Percentiles rank a stretch among this genome's conserved stretches.
phyloP scores from a whole-genome alignment of 345 rosid species.

The Abelmoschus esculentus region DNA sequence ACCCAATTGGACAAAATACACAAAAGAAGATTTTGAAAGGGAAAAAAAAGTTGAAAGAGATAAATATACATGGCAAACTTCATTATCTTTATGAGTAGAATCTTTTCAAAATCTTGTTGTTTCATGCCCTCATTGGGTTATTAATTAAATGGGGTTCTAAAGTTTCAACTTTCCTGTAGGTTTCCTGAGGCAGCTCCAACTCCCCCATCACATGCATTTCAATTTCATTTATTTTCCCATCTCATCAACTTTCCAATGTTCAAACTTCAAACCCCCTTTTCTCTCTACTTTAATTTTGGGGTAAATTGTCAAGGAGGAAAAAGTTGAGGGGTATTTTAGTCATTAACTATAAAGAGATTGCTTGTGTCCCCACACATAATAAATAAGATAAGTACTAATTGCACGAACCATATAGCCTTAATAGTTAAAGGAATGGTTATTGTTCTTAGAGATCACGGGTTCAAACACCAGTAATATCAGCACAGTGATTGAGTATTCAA shows the following conservation, averaged over 20 bases:
- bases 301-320: neutral
- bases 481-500: too few relatives aligned
- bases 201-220: constrained; percentile 16
- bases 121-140: too few relatives aligned
- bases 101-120: constrained; percentile 12
- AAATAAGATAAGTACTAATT: neutral
- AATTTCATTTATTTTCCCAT: neutral
- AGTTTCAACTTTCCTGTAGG: constrained; percentile 18
- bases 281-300: neutral
- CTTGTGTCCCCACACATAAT: neutral
- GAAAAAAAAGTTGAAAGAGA: neutral
- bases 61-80: neutral
- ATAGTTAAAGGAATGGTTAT: too few relatives aligned
- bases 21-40: neutral
- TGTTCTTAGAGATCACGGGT: too few relatives aligned
- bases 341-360: neutral
- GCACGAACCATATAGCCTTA: too few relatives aligned
- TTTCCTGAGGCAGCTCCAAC: constrained; percentile 12
- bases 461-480: too few relatives aligned
- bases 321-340: neutral
- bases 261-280: constrained; percentile 4
- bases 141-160: constrained; percentile 20
- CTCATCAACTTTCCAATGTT: neutral
- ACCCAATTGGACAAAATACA: neutral
- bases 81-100: neutral